Evolutionary conservation across 1,284 basidiomycete species (phyloP), one percentile per base, ranked within the genome.

Genomic region (Apiotrichum domesticum): DNA sequence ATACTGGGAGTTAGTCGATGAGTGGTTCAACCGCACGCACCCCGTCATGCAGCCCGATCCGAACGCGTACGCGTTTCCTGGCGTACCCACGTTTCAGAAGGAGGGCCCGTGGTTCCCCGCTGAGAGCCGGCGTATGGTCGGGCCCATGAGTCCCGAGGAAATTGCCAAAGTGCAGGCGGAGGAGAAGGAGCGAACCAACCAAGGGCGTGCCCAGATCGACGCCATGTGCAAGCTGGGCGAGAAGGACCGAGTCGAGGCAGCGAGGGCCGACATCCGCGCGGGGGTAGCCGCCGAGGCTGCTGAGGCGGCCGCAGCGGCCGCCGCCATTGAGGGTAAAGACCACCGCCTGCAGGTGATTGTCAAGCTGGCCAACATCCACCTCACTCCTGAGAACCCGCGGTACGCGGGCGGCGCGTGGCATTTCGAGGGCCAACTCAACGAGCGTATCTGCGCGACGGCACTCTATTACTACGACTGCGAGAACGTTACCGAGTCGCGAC

Each of bases 21-120:
- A 4, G 15, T 62, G 60, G 60, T 56, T 35, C 54, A 37, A 51
- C n/a, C 37, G 42, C 33, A 62, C 56, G 13, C 60, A 62, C 49
- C 44, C 54, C 3, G 32, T 56, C 13, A 8, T 6, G 33, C 57
- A 62, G 33, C 56, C 60, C 21, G 57, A 62, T 29, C 56, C 60
- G 0, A 15, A 44, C 11, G 21, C 21, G 21, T 61, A 58, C 54
- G 13, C 29, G 40, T 61, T 35, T 33, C 4, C 37, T 6, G 56
- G 59, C 14, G n/a, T 41, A 9, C 32, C 8, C 7, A n/a, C 15
- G 43, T 53, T 33, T 45, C 35, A 46, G 33, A 35, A 10, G 1
- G 15, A 33, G 2, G 50, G n/a, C 7, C 50, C 42, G 8, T 51
- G 50, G 50, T 51, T 43, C 47, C 35, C 47, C 14, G n/a, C 41